Percentiles rank a stretch among this genome's conserved stretches.
Conservation (phyloP, 331 rosid species). For the Acacia pycnantha region DNA sequence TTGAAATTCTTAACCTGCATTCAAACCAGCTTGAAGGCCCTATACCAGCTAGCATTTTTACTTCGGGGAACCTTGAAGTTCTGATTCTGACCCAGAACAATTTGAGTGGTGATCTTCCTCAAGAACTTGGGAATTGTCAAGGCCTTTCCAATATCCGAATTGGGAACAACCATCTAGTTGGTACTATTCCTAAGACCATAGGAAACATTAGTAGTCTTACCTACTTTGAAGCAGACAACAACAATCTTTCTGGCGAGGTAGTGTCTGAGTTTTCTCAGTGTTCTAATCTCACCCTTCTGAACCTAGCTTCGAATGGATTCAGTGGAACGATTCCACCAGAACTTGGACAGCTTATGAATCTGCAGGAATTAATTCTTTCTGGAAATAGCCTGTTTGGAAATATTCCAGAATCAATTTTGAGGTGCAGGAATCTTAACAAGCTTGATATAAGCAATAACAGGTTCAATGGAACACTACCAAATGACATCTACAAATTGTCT, state of each 20-base stretch:
- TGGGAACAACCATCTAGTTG: slow-evolving; percentile 77
- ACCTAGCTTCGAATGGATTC: slow-evolving; percentile 92
- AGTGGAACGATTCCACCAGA: slow-evolving; percentile 73
- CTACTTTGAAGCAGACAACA: slow-evolving; percentile 91
- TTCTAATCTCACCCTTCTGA: slow-evolving; percentile 86
- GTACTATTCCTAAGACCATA: slow-evolving; percentile 73
- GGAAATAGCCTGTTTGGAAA: slow-evolving; percentile 79
- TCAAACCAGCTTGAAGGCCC: slow-evolving; percentile 84
- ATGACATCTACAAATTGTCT: slow-evolving; percentile 78
- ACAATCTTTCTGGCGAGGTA: slow-evolving; percentile 80
- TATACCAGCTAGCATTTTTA: slow-evolving; percentile 79
- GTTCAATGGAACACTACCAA: slow-evolving; percentile 87
- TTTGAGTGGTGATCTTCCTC: slow-evolving; percentile 69
- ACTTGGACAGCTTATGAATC: slow-evolving; percentile 78
- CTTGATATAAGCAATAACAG: slow-evolving; percentile 91
- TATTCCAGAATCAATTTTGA: slow-evolving; percentile 69
- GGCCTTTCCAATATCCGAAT: slow-evolving; percentile 77
- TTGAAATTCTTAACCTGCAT: slow-evolving; percentile 80
- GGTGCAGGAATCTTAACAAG: slow-evolving; percentile 87
- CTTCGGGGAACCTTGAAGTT: slow-evolving; percentile 73
- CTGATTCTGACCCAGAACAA: slow-evolving; percentile 90
- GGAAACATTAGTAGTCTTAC: slow-evolving; percentile 93
- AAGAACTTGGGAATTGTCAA: slow-evolving; percentile 78
- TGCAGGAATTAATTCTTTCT: slow-evolving; percentile 92
- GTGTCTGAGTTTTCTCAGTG: slow-evolving; percentile 67